Conservation (phyloP, 1,284 basidiomycete species). For the Cryptococcus sp. region DNA sequence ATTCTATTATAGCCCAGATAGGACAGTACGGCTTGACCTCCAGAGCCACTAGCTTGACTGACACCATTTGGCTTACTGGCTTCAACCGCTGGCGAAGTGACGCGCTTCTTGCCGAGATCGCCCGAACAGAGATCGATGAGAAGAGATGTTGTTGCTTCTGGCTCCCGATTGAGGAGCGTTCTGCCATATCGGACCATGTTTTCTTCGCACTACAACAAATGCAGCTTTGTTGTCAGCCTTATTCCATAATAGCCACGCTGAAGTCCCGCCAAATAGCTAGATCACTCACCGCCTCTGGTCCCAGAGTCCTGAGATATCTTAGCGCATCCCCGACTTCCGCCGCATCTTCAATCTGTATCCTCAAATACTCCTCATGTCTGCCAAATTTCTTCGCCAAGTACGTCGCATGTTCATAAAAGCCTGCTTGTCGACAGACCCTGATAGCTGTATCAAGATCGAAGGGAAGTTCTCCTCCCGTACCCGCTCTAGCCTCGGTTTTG, state of each 20-base stretch:
- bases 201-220: slow-evolving; percentile 58
- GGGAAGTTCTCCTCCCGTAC: slow-evolving; percentile 67
- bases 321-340: slow-evolving; percentile 80
- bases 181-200: slow-evolving; percentile 82
- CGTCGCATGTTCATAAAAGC: slow-evolving; percentile 91
- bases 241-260: neutral
- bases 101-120: slow-evolving; percentile 48
- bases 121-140: slow-evolving; percentile 90
- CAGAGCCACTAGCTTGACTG: slow-evolving; percentile 16
- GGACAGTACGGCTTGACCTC: slow-evolving; percentile 68
- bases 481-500: slow-evolving; percentile 68
- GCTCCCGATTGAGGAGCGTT: slow-evolving; percentile 75
- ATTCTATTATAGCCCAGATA: slow-evolving; percentile 72
- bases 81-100: slow-evolving; percentile 50
- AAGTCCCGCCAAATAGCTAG: neutral
- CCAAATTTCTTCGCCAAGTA: slow-evolving; percentile 92
- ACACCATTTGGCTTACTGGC: slow-evolving; percentile 10
- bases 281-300: slow-evolving; percentile 68
- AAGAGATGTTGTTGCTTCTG: slow-evolving; percentile 83
- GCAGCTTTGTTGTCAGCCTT: neutral
- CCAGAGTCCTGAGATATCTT: slow-evolving; percentile 73
- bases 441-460: slow-evolving; percentile 98
- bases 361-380: slow-evolving; percentile 86
- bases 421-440: slow-evolving; percentile 91
- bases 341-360: slow-evolving; percentile 93